Conservation (phyloP, 2,329 filamentous ascomycete genomes). For the Phialemoniopsis sp. region DNA sequence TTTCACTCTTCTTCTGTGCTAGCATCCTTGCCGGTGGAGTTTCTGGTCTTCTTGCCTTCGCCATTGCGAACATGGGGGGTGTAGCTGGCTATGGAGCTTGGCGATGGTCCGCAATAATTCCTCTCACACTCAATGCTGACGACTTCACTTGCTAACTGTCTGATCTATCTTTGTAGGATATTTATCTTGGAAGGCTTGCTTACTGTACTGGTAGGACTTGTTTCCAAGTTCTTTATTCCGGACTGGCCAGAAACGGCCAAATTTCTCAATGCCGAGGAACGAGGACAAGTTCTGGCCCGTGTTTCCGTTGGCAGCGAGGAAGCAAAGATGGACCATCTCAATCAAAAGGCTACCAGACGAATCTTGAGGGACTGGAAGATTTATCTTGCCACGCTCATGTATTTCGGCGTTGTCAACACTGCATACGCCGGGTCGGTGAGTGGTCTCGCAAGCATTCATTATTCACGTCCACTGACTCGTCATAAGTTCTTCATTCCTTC, state of each 20-base stretch:
- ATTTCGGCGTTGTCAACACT: slow-evolving; percentile 4
- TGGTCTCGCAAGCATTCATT: too few species aligned
- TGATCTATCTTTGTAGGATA: slow-evolving; percentile 15
- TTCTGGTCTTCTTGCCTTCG: slow-evolving; percentile 6
- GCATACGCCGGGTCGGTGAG: slow-evolving; percentile 25
- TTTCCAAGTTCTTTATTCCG: slow-evolving; percentile 3
- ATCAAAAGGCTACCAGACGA: slow-evolving; percentile 1
- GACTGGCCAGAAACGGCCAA: slow-evolving; percentile 3
- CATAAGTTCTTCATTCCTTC: slow-evolving; percentile 60
- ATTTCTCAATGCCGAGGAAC: slow-evolving; percentile 17
- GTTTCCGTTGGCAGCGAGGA: slow-evolving; percentile 2
- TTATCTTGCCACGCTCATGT: slow-evolving; percentile 44
- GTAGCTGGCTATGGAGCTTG: slow-evolving; percentile 2
- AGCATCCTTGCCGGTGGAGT: slow-evolving; percentile 6
- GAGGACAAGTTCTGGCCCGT: slow-evolving; percentile 36
- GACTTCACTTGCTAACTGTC: too few species aligned
- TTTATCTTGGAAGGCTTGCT: slow-evolving; percentile 9
- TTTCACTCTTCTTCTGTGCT: slow-evolving; percentile 7
- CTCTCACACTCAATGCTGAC: too few species aligned
- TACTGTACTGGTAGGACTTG: slow-evolving; percentile 1
- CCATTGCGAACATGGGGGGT: slow-evolving; percentile 4
- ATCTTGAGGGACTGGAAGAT: slow-evolving; percentile 77
- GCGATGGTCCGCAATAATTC: slow-evolving; percentile 2
- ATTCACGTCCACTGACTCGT: too few species aligned
- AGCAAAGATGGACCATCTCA: slow-evolving; percentile 1